Conservation (phyloP, 2,329 filamentous ascomycete genomes). For the Drechmeria coniospora region DNA sequence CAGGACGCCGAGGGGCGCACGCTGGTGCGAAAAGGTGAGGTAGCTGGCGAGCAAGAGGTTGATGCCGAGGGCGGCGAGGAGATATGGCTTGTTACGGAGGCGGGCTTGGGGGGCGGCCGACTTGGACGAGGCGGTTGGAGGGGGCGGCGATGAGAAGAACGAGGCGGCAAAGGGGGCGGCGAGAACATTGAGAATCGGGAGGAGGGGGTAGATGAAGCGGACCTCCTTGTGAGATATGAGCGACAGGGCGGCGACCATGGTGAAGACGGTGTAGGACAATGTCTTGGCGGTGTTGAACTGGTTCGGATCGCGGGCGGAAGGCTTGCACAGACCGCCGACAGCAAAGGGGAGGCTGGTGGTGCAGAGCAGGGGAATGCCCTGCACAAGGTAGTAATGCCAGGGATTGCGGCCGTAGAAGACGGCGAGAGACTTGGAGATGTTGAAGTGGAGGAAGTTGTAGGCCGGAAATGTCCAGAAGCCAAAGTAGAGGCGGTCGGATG, state of each 20-base stretch:
- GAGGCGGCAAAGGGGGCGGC: slow-evolving; percentile 49
- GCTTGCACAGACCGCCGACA: slow-evolving; percentile 45
- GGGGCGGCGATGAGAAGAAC: slow-evolving; percentile 40
- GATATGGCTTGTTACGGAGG: slow-evolving; percentile 37
- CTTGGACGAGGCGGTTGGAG: slow-evolving; percentile 12
- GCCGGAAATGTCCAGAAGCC: slow-evolving; percentile 78
- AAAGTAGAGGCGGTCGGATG: slow-evolving; percentile 68
- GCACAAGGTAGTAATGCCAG: slow-evolving; percentile 83
- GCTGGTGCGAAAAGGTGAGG: slow-evolving; percentile 62
- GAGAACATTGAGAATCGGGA: slow-evolving; percentile 73
- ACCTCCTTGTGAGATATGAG: slow-evolving; percentile 90
- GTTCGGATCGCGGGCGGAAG: slow-evolving; percentile 16
- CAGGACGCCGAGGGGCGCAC: slow-evolving; percentile 61
- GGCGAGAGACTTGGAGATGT: slow-evolving; percentile 72
- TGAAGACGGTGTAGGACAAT: slow-evolving; percentile 41
- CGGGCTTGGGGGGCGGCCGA: slow-evolving; percentile 11
- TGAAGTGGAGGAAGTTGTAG: slow-evolving; percentile 77
- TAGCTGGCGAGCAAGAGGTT: slow-evolving; percentile 64
- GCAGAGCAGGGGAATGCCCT: slow-evolving; percentile 76
- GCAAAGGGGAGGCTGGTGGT: slow-evolving; percentile 73
- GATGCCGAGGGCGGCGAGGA: slow-evolving; percentile 41
- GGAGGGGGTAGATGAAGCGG: slow-evolving; percentile 85
- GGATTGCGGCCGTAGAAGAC: slow-evolving; percentile 86
- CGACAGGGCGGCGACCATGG: slow-evolving; percentile 51
- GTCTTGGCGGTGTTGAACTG: slow-evolving; percentile 19